Evolutionary conservation across 345 rosid species (phyloP), one percentile per base, ranked within the genome.

Genomic region (Trapa bicornis): DNA sequence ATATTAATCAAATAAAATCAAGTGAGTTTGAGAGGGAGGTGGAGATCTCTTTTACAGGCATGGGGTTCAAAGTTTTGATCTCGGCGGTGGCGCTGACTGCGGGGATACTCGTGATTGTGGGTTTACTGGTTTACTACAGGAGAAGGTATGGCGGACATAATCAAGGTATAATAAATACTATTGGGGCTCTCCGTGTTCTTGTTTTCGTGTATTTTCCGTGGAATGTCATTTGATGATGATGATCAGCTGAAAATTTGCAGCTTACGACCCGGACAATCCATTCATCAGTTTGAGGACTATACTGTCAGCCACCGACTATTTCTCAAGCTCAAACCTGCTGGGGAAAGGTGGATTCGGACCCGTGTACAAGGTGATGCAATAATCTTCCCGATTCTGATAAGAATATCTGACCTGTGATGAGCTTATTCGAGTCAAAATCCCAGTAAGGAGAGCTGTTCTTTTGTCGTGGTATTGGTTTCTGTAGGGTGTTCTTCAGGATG

Each of bases 281-380:
- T 75, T 80, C 70, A 67, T 77, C n/a, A 62, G 76, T 68, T 64
- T 77, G 4, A 15, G 1, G 42, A 42, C 64, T 0, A 42, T 84
- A 48, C 43, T 15, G n/a, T 67, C 58, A 10, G 83, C 83, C 8
- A 73, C 85, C 48, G 62, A 73, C 43, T 48, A 77, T 60, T 79
- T 81, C 70, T 75, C 83, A 1, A 66, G 67, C 35, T 47, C 50
- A 14, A 75, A 82, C 43, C 77, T 64, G 75, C 76, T 82, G 0
- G 85, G 81, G 41, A 60, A 77, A 62, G 83, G 80, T 12, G 81
- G 83, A 1, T 82, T 82, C 33, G 83, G 86, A 35, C 50, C 70
- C 4, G 86, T 82, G 58, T 72, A 77, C 61, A 80, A 77, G 82
- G 81, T 77, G 64, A 48, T 42, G 45, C 33, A 11, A 22, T 22